phyloP scores from a whole-genome alignment of 805 yeast genomes.

The Ogataea angusta region DNA sequence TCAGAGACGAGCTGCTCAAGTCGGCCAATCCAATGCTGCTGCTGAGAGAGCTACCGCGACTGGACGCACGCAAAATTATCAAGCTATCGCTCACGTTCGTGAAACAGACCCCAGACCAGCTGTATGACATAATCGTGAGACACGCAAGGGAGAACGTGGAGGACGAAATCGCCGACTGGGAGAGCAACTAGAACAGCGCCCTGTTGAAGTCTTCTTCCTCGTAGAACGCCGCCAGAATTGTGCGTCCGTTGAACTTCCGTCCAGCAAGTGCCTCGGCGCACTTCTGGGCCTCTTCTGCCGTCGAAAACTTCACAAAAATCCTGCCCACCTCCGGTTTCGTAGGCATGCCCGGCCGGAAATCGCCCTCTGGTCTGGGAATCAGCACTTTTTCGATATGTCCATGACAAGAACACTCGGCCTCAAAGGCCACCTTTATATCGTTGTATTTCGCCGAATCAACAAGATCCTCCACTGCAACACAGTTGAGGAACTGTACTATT shows the following conservation, averaged over 20 bases:
- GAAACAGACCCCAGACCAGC: constrained; percentile 63
- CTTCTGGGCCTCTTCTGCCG: constrained; percentile 44
- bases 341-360: constrained; percentile 34
- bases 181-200: constrained; percentile 26
- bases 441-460: constrained; percentile 45
- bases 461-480: constrained; percentile 62
- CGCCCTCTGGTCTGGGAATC: constrained; percentile 55
- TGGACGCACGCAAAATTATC: constrained; percentile 71
- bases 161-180: constrained; percentile 25
- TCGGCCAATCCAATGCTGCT: constrained; percentile 71
- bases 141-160: constrained; percentile 55
- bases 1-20: constrained; percentile 58
- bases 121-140: constrained; percentile 60
- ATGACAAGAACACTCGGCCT: constrained; percentile 43
- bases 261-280: constrained; percentile 64
- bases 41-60: constrained; percentile 65
- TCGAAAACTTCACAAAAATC: constrained; percentile 62
- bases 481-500: constrained; percentile 65
- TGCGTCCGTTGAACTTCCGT: constrained; percentile 60
- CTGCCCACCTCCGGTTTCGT: constrained; percentile 64
- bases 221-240: constrained; percentile 61
- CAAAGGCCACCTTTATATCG: constrained; percentile 52
- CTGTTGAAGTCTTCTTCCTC: constrained; percentile 57
- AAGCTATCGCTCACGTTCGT: constrained; percentile 77
- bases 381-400: constrained; percentile 53